A percentile compares a stretch with the other conserved stretches of the same genome.
These are phyloP conservation scores for Halenospora varia DNA, from an alignment of 495 filamentous ascomycete species.

Conservation along the genomic window DNA sequence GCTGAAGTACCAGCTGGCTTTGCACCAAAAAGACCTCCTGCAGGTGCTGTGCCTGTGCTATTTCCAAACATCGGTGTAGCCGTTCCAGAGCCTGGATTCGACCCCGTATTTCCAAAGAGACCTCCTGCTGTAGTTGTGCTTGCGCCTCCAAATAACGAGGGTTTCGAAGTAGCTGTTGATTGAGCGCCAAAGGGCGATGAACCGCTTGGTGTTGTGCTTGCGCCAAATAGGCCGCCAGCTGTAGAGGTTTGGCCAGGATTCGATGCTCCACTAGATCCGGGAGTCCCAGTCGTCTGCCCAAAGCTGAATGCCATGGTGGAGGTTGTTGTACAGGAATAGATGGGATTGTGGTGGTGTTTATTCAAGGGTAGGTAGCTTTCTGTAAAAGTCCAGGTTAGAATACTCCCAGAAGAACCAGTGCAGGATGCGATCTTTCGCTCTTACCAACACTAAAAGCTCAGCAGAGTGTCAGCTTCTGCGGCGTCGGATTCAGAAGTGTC, in stretches of 20 bases:
- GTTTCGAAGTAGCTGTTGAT: constrained; percentile 14
- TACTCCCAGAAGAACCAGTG: background rate
- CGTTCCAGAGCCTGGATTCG: constrained; percentile 20
- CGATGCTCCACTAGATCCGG: constrained; percentile 19
- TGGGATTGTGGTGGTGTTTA: background rate
- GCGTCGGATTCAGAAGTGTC: background rate
- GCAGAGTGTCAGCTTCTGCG: background rate
- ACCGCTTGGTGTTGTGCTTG: constrained; percentile 23
- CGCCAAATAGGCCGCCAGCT: constrained; percentile 45
- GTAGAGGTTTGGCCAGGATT: constrained; percentile 30
- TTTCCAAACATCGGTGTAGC: constrained; percentile 22
- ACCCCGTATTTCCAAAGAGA: constrained; percentile 27
- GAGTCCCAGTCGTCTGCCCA: constrained; percentile 30
- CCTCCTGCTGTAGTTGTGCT: constrained; percentile 22
- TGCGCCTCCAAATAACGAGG: constrained; percentile 15
- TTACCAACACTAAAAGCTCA: background rate
- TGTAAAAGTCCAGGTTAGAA: background rate
- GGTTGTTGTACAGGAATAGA: background rate
- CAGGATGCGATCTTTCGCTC: background rate
- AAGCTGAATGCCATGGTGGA: constrained; percentile 4
- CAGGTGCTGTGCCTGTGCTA: constrained; percentile 17
- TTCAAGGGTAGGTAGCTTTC: background rate
- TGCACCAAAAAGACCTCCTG: constrained; percentile 8
- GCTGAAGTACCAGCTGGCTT: background rate
- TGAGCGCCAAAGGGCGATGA: constrained; percentile 16